Base-by-base conservation (phyloP, 352 stramenopile species). In the Phytophthora syringae region DNA sequence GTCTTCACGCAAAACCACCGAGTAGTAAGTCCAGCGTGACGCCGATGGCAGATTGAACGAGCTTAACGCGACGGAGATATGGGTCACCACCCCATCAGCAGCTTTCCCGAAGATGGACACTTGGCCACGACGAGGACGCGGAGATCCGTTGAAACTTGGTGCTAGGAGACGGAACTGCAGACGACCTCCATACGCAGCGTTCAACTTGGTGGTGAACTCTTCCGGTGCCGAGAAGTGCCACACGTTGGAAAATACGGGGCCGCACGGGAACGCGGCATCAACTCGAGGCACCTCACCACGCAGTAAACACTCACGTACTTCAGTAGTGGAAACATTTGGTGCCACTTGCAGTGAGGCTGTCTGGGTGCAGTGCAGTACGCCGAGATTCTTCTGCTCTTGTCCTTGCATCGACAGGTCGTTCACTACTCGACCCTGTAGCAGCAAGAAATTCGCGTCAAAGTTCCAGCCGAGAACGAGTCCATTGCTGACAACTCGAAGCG, bases 151-250 rank as follows among this genome's bases (percentile, higher is more conserved):
- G 20, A 75, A 80, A 32, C 82, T 92, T n/a, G 82, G 77, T 1
- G 81, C 77, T 2, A 92, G 64, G 60, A 93, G 73, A n/a, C 81
- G 74, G 52, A 82, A 93, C 57, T 92, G 84, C 34, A 93, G 60
- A 1, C 81, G 76, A 7, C 84, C 84, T 10, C 82, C 84, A 55
- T 92, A 90, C 30, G 79, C 78, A 12, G 16, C 39, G 12, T 72
- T 56, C 15, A 93, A 39, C 15, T 74, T 39, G 5, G 50, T 15
- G 6, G 77, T 60, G 25, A 92, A 72, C 7, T 53, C 24, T 0
- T 5, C 25, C 2, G 82, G 71, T 0, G 84, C 84, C 7, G 67
- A 66, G 42, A 92, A 93, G 21, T 90, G 70, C 82, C 84, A 93
- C 25, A 93, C 53, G 44, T 90, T 90, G 20, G 75, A 32, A 62